Evolutionary conservation across 2,329 filamentous ascomycete genomes (phyloP), one percentile per base, ranked within the genome.

Genomic region (Cryphonectria carpinicola): DNA sequence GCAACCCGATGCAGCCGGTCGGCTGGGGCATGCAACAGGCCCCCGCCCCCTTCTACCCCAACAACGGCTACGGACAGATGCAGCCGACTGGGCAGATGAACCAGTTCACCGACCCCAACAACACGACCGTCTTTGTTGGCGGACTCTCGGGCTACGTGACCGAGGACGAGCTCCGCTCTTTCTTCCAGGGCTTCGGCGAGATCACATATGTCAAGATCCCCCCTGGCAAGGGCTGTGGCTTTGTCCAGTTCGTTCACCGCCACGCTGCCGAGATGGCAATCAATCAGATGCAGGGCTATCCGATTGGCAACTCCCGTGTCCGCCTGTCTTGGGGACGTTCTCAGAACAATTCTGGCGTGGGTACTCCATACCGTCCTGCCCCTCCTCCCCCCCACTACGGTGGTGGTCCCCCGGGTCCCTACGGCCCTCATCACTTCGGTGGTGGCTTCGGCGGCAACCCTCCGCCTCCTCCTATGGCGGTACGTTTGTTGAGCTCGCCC

Each of bases 141-240:
- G 96, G 96, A 68, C 90, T 99, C 6, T 98, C 95, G 52, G 96
- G 96, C 75, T 99, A 99, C 78, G 96, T 99, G 73, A 99, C 96
- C 64, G 96, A 99, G 85, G 96, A 99, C 78, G 96, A 99, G 86
- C 92, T 99, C n/a, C 94, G 96, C 74, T 98, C 95, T 0, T 99
- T 99, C 89, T 99, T 99, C 91, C 96, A 99, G 83, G 96, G 96
- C 77, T 99, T 99, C 75, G 96, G 96, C 72, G 96, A 99, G 82
- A 99, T 99, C 80, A 99, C 96, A 77, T 99, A 99, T 81, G 96
- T 99, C 85, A 99, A 99, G 90, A 99, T 99, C 71, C 96, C 96
- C 68, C 95, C 96, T 74, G 96, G 96, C 84, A 99, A 99, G 89
- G 96, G 96, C 76, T 99, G 96, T 79, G 96, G 96, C 71, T 99